phyloP scores from a whole-genome alignment of 306 rosid species.

The Astragalus membranaceus region DNA sequence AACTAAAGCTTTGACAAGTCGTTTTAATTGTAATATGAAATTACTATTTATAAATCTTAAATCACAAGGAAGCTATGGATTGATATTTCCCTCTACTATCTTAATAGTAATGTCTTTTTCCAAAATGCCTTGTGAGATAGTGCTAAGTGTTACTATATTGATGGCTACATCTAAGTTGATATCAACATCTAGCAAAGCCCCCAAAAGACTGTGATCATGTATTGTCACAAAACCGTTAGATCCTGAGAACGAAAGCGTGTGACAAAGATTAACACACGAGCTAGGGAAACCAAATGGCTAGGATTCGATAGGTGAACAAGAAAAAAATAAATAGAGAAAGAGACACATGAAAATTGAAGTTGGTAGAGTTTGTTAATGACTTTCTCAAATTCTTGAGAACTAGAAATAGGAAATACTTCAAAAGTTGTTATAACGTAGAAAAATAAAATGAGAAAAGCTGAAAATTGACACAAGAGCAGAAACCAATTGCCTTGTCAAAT shows the following conservation, averaged over 20 bases:
- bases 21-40: neutral
- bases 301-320: constrained; percentile 57
- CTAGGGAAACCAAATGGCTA: neutral
- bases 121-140: neutral
- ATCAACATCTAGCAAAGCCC: neutral
- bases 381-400: constrained; percentile 27
- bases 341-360: constrained; percentile 1
- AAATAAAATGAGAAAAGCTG: constrained; percentile 3
- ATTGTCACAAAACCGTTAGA: constrained; percentile 29
- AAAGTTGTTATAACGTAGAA: constrained; percentile 16
- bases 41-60: constrained; percentile 22
- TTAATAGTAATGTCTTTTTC: neutral
- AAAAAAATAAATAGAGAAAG: constrained; percentile 2
- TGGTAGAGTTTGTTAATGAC: constrained; percentile 74
- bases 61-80: constrained; percentile 18
- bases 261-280: constrained; percentile 10
- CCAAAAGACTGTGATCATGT: neutral
- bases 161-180: constrained; percentile 22
- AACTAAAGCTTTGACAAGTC: constrained; percentile 12
- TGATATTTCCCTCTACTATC: neutral
- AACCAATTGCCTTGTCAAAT: constrained; percentile 33
- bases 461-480: constrained; percentile 24
- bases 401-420: neutral
- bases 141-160: neutral
- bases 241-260: constrained; percentile 30